Base-by-base conservation (phyloP, 108 stramenopile species). In the Cyclotella sp. region DNA sequence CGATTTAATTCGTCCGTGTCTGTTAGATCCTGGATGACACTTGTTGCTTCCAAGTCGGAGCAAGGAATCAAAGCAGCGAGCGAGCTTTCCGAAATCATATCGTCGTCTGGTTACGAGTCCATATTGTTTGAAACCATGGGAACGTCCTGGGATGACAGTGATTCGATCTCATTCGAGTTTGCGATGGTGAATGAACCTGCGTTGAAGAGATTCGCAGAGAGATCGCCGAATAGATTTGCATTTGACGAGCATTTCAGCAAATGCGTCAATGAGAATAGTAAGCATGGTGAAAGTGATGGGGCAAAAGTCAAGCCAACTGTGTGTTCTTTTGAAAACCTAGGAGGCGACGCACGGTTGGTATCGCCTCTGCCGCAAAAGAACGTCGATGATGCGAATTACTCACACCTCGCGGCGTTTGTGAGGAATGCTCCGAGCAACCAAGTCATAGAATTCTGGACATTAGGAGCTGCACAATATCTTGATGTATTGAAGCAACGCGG, bases 261-360 rank as follows among this genome's bases (percentile, higher is more conserved):
- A 24, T 61, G 69, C 12, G 40, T 18, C 28, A 45, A 44, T 4
- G 53, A 29, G 0, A 10, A 41, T 39, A 34, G 0, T 4, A 40
- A 49, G 6, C 34, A 34, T 2, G 34, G 34, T 19, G 22, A 16
- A 10, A 63, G 29, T 26, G 19, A 34, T n/a, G 40, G 26, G 12
- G 9, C 22, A 16, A 51, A 65, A 39, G 30, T 3, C 16, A 22
- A 14, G 21, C 19, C 34, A 18, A 68, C 55, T 13, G 78, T 73
- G 9, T 86, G 85, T 28, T 73, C 68, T 27, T 93, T 93, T 83
- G 27, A 68, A 22, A 93, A 90, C 62, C 74, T 93, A 22, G 88
- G 90, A 16, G 84, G 85, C 0, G 89, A 90, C 73, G 89, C 88
- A 22, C 66, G 54, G 26, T 79, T 90, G 13, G 71, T 88, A 3